Percentiles rank a stretch among this genome's conserved stretches.
phyloP scores from a whole-genome alignment of 257 asterid species.

The Capsicum rhomboideum region DNA sequence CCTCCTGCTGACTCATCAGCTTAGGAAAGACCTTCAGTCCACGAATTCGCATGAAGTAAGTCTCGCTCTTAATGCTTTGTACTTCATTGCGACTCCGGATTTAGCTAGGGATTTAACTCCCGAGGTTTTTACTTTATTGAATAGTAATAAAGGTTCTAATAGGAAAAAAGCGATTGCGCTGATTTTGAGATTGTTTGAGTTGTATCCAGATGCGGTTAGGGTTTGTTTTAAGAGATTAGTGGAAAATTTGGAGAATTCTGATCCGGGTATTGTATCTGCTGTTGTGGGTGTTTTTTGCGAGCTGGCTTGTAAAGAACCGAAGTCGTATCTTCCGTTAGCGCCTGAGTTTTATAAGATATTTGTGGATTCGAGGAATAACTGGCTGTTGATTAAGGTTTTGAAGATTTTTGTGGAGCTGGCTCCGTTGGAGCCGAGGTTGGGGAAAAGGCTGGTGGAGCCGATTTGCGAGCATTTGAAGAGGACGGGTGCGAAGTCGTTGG shows the following conservation, averaged over 20 bases:
- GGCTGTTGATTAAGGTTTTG: conserved; percentile 85
- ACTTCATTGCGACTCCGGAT: conserved; percentile 61
- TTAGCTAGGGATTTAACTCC: conserved; percentile 82
- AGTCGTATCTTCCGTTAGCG: conserved; percentile 83
- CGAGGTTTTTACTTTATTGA: conserved; percentile 58
- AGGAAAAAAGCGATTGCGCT: conserved; percentile 67
- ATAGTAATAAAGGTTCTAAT: conserved; percentile 37
- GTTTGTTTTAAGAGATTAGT: conserved; percentile 86
- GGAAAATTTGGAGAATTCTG: conserved; percentile 64
- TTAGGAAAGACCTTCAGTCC: conserved; percentile 78
- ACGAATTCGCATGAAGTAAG: conserved; percentile 60
- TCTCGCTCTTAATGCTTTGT: conserved; percentile 63
- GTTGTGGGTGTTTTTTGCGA: conserved; percentile 89
- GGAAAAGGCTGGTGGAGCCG: conserved; percentile 66
- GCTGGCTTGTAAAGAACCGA: conserved; percentile 63
- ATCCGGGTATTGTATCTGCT: conserved; percentile 61
- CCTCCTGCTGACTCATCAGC: conserved; percentile 90
- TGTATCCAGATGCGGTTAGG: conserved; percentile 79
- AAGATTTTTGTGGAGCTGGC: conserved; percentile 78
- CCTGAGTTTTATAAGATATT: conserved; percentile 81
- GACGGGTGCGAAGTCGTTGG: conserved; percentile 74
- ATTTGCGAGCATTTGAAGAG: conserved; percentile 78
- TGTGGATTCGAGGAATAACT: conserved; percentile 76
- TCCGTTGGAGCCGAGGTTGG: conserved; percentile 84
- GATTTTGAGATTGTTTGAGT: conserved; percentile 59